Conservation (phyloP, 2,329 filamentous ascomycete species). For the Alternaria tenuissima region DNA sequence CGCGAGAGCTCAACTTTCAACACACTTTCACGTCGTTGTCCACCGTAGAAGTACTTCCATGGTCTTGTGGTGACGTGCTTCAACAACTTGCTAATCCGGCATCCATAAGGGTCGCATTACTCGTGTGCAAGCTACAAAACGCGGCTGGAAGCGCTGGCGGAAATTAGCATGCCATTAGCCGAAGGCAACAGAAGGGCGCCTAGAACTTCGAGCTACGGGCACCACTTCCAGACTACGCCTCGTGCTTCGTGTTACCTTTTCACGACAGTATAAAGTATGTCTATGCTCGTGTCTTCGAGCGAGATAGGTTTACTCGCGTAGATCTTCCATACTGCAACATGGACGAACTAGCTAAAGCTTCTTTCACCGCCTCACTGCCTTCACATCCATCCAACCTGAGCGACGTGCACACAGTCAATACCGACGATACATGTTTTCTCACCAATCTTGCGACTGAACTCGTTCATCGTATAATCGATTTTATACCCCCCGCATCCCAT, state of each 20-base stretch:
- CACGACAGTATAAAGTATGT: background rate
- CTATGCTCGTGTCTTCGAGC: background rate
- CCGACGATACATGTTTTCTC: background rate
- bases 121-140: background rate
- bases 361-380: background rate
- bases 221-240: conserved; percentile 4
- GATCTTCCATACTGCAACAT: no score
- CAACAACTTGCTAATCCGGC: background rate
- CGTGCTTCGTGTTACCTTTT: background rate
- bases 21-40: background rate
- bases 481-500: conserved; percentile 14
- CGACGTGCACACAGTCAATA: background rate
- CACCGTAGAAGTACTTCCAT: background rate
- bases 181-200: conserved; percentile 4
- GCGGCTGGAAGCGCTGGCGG: background rate
- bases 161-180: background rate
- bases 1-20: background rate
- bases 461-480: conserved; percentile 14
- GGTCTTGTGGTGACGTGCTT: background rate
- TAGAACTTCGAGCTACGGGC: background rate
- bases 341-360: background rate
- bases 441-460: conserved; percentile 11
- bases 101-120: background rate
- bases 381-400: background rate
- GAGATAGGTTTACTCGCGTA: no score